phyloP scores from a whole-genome alignment of 495 filamentous ascomycete genomes.

The Achaetomiella virescens region DNA sequence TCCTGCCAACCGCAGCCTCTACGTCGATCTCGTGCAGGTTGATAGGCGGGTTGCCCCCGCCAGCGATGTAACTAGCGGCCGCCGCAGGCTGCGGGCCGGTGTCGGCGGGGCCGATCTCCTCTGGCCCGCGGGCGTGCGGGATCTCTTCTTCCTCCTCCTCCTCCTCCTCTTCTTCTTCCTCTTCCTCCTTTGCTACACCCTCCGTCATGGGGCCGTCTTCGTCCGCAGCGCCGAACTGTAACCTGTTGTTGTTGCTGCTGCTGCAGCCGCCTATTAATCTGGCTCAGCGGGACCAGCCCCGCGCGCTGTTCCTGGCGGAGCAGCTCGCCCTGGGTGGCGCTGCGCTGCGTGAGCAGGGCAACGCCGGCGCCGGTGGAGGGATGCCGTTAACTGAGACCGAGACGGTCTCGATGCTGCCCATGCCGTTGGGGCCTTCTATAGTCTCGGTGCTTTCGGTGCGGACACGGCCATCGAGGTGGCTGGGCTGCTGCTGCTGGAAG shows the following conservation, averaged over 20 bases:
- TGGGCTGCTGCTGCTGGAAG: slow-evolving; percentile 11
- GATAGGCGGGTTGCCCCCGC: slow-evolving; percentile 15
- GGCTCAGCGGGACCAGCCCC: slow-evolving; percentile 53
- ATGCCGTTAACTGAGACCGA: slow-evolving; percentile 61
- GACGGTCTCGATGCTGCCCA: slow-evolving; percentile 65
- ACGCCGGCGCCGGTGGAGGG: slow-evolving; percentile 21
- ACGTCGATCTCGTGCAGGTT: slow-evolving; percentile 47
- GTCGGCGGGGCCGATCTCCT: slow-evolving; percentile 78
- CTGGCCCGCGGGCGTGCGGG: slow-evolving; percentile 76
- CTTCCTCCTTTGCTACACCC: too few species aligned
- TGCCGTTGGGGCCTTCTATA: slow-evolving; percentile 65
- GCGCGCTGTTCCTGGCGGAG: slow-evolving; percentile 73
- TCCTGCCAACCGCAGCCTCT: slow-evolving; percentile 47
- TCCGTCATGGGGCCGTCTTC: slow-evolving; percentile 32
- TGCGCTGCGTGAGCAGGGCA: slow-evolving; percentile 32
- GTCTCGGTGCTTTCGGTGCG: slow-evolving; percentile 62
- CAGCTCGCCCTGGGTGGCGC: slow-evolving; percentile 70
- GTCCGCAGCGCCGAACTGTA: slow-evolving; percentile 22
- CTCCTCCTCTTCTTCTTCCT: neutral
- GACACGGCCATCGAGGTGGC: slow-evolving; percentile 46
- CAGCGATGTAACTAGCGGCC: slow-evolving; percentile 18
- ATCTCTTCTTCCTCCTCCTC: slow-evolving; percentile 50
- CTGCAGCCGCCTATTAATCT: slow-evolving; percentile 33
- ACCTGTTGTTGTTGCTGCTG: slow-evolving; percentile 14
- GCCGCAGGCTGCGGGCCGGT: slow-evolving; percentile 64